phyloP scores from a whole-genome alignment of 2,329 filamentous ascomycete species.

The Periconia digitata region DNA sequence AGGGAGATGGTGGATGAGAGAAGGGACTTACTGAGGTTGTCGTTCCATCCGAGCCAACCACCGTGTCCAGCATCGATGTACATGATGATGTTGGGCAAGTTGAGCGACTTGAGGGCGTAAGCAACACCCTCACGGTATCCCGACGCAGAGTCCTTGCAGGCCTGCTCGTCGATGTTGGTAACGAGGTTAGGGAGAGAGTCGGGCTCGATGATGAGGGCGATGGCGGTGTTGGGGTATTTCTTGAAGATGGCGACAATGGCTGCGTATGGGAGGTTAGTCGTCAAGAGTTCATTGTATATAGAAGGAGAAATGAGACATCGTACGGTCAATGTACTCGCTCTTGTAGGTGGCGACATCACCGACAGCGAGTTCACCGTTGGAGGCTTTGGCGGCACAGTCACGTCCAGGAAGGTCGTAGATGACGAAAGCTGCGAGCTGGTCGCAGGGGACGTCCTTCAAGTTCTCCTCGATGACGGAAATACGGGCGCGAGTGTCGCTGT shows the following conservation, averaged over 20 bases:
- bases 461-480: constrained; percentile 52
- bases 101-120: constrained; percentile 61
- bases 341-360: constrained; percentile 55
- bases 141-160: constrained; percentile 58
- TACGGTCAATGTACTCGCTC: constrained; percentile 54
- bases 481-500: constrained; percentile 51
- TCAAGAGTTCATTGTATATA: not conserved
- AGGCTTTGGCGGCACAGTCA: constrained; percentile 66
- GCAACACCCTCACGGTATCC: constrained; percentile 61
- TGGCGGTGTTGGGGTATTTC: constrained; percentile 52
- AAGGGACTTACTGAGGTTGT: constrained; percentile 52
- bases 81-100: constrained; percentile 65
- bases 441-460: constrained; percentile 54
- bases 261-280: constrained; percentile 10
- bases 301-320: constrained; percentile 7
- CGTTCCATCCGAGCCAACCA: constrained; percentile 67
- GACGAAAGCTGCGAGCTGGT: constrained; percentile 57
- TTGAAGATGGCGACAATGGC: constrained; percentile 58
- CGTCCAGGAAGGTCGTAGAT: constrained; percentile 67
- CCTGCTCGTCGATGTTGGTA: constrained; percentile 58
- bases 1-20: not conserved
- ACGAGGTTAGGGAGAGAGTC: constrained; percentile 66
- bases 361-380: constrained; percentile 65
- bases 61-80: constrained; percentile 67
- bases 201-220: constrained; percentile 55